Conservation (phyloP, 768 basidiomycete genomes). For the Auriscalpium vulgare region DNA sequence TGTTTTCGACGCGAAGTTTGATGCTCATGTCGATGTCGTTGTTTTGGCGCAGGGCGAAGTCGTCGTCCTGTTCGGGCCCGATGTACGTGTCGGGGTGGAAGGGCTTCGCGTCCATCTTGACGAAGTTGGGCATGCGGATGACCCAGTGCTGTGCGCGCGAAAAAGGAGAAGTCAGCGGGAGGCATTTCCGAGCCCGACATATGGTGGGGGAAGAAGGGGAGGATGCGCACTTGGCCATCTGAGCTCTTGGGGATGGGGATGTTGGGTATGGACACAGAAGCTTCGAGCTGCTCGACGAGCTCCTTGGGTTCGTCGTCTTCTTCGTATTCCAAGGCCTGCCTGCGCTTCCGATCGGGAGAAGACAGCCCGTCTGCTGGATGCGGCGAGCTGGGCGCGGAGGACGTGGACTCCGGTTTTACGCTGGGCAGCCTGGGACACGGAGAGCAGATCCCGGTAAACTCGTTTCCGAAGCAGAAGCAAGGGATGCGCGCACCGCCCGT, state of each 20-base stretch:
- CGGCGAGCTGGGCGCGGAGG: conserved; percentile 25
- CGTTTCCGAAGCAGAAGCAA: background rate
- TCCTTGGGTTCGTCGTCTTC: conserved; percentile 67
- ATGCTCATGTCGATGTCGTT: conserved; percentile 71
- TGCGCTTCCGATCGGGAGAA: conserved; percentile 43
- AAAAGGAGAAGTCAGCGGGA: conserved; percentile 2
- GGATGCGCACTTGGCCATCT: conserved; percentile 63
- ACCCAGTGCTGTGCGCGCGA: conserved; percentile 74
- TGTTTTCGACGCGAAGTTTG: conserved; percentile 88
- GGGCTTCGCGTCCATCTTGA: conserved; percentile 82
- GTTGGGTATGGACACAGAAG: conserved; percentile 78
- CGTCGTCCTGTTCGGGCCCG: conserved; percentile 73
- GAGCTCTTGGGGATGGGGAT: conserved; percentile 73
- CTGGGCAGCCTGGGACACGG: conserved; percentile 3
- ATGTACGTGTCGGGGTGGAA: conserved; percentile 84
- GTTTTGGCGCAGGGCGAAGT: conserved; percentile 48
- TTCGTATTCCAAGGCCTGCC: conserved; percentile 70
- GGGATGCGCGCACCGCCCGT: conserved; percentile 26
- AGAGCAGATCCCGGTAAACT: too few species aligned
- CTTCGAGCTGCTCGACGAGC: conserved; percentile 49
- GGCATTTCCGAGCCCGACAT: conserved; percentile 2
- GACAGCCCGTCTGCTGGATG: conserved; percentile 55
- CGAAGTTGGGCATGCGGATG: conserved; percentile 88
- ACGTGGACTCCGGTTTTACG: conserved; percentile 9
- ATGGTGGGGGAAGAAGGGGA: background rate